Conservation (phyloP, 2,329 filamentous ascomycete genomes). For the Alternaria incomplexa region DNA sequence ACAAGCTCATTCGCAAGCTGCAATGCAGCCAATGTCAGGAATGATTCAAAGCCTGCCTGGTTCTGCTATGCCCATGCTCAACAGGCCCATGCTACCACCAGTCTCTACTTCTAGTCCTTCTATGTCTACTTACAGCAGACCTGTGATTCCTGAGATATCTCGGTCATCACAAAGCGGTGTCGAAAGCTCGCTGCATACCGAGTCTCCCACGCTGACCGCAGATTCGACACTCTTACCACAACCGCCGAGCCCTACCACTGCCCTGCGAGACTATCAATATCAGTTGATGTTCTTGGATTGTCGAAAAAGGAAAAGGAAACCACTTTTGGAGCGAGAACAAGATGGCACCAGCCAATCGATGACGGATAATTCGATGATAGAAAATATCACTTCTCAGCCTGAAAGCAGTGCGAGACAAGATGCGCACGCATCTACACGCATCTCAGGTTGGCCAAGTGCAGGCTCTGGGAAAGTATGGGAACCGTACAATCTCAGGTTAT, state of each 20-base stretch:
- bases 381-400: no score
- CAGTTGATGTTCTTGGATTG: neutral
- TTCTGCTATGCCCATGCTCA: neutral
- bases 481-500: no score
- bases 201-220: neutral
- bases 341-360: rapidly evolving
- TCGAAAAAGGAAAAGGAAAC: neutral
- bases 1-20: neutral
- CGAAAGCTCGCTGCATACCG: neutral
- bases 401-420: no score
- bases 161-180: neutral
- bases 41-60: neutral
- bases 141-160: neutral
- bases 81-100: neutral
- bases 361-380: no score
- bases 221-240: neutral
- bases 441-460: no score
- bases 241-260: neutral
- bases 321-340: neutral
- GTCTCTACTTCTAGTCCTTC: neutral
- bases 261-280: neutral
- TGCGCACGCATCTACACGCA: no score
- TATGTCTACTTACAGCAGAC: neutral
- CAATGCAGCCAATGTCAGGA: neutral
- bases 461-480: no score